Evolutionary conservation across 176 grass and related monocot genomes (phyloP), one percentile per base, ranked within the genome.

Genomic region (Chloris gayana): DNA sequence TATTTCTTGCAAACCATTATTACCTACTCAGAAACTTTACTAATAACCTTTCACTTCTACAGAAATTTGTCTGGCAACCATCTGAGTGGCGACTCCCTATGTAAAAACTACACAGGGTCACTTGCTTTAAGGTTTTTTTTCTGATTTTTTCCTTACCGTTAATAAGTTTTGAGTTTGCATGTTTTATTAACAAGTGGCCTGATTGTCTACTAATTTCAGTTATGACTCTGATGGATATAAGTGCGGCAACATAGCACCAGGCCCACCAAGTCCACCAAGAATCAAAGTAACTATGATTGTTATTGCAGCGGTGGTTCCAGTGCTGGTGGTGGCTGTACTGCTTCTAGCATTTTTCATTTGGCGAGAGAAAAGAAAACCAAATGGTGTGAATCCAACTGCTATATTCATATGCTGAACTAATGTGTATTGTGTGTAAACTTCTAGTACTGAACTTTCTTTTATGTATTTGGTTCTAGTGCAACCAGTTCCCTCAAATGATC

Each of bases 31-130:
- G 38, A 8, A 26, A 46, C 38, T 25, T 63, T 32, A 29, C 6
- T 1, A 5, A 32, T 3, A 1, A 1, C 7, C 57, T 31, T 21
- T 31, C 22, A 45, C 34, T 21, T 67, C 29, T 58, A 1, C 35
- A 87, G 79, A 33, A 75, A 83, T 58, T 72, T 87, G 30, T 82
- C 64, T 69, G 62, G 81, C 45, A 87, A 87, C 63, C 39, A 72
- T 35, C 58, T 87, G 15, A 69, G n/a, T 25, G 79, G 85, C 0
- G 34, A 75, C 32, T 39, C 32, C 22, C 31, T 75, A 13, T 51
- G 13, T 11, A 75, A 38, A 75, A 75, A 42, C 9, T 19, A 59
- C 6, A 42, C 35, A 1, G n/a, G 7, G 26, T 26, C 32, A 27
- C 24, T 76, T 9, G 2, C 42, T 6, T 41, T 75, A 4, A 75